These are phyloP conservation scores for Primulina huaijiensis DNA, from an alignment of 257 asterid species.

Conservation along the genomic window DNA sequence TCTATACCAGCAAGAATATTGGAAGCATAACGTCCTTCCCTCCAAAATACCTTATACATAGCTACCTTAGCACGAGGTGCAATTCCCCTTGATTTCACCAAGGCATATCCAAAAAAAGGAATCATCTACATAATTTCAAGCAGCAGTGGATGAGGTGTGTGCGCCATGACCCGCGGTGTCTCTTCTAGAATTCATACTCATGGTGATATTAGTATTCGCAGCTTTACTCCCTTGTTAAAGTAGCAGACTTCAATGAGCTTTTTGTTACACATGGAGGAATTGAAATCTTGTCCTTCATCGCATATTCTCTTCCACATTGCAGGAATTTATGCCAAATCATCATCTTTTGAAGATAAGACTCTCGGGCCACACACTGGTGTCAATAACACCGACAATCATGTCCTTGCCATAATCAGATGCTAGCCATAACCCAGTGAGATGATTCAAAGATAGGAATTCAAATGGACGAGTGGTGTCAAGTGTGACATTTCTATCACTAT, in stretches of 20 bases:
- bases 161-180: neutral
- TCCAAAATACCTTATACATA: neutral
- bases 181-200: neutral
- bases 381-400: neutral
- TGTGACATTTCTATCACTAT: neutral
- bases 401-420: neutral
- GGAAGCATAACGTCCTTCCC: conserved; percentile 19
- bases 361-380: neutral
- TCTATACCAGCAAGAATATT: conserved; percentile 47
- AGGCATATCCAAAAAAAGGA: neutral
- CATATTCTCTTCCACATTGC: neutral
- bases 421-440: neutral
- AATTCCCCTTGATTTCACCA: neutral
- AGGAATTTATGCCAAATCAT: neutral
- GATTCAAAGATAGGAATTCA: neutral
- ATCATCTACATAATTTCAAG: neutral
- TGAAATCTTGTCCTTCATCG: neutral
- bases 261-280: neutral
- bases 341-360: neutral
- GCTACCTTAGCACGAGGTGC: neutral
- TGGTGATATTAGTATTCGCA: neutral
- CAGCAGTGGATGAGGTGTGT: neutral
- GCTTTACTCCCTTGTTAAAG: neutral
- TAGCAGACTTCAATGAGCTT: neutral
- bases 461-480: neutral